phyloP scores from a whole-genome alignment of 345 rosid species.

The Salix exigua region DNA sequence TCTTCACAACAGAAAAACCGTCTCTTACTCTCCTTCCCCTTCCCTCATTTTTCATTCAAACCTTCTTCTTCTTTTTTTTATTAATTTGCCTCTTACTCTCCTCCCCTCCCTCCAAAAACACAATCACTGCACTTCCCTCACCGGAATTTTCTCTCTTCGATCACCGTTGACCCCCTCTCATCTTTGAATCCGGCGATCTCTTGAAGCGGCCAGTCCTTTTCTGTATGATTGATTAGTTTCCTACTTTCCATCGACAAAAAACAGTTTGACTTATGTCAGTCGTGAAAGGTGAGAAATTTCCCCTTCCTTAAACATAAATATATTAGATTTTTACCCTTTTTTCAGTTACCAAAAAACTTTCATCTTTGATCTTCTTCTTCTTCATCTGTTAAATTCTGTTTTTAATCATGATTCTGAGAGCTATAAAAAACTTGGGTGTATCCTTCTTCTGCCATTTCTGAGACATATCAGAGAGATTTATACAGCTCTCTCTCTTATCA shows the following conservation, averaged over 20 bases:
- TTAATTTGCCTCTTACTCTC: not conserved
- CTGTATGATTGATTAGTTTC: not conserved
- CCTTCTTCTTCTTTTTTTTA: not conserved
- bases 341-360: not conserved
- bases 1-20: conserved; percentile 34
- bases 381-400: not conserved
- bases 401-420: not conserved
- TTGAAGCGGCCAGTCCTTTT: not conserved
- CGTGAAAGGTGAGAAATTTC: conserved; percentile 6
- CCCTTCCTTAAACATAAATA: not conserved
- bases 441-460: not conserved
- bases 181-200: not conserved
- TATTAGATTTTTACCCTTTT: not conserved
- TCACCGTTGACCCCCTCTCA: not conserved
- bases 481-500: not conserved
- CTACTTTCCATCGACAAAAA: not conserved
- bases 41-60: not conserved
- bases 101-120: not conserved
- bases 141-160: conserved; percentile 4
- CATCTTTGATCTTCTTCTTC: not conserved
- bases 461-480: conserved; percentile 9
- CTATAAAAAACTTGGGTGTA: not conserved
- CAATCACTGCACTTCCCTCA: not conserved
- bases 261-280: not conserved
- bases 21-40: conserved; percentile 10